These are phyloP conservation scores for Warburgia ugandensis DNA, from an alignment of 164 flowering plant genomes.

Conservation along the genomic window DNA sequence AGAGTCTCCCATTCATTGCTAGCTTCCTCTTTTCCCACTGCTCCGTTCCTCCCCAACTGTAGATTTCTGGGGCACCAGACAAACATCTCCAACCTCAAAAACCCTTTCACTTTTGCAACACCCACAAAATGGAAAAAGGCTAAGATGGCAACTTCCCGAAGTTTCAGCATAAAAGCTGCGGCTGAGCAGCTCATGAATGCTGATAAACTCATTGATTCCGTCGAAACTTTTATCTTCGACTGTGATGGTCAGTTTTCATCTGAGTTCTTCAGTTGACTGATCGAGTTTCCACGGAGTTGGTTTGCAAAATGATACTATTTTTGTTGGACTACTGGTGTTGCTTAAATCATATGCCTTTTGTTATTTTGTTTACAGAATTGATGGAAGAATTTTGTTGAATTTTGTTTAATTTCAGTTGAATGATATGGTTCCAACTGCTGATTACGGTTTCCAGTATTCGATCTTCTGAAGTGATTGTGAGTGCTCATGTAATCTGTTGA, in stretches of 20 bases:
- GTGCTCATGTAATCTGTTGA: neutral
- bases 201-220: constrained; percentile 85
- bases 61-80: constrained; percentile 7
- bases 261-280: no score
- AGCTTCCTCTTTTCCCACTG: constrained; percentile 1
- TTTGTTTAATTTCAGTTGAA: no score
- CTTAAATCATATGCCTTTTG: no score
- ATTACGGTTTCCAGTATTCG: no score
- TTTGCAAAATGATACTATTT: no score
- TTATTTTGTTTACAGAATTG: no score
- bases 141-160: constrained; percentile 27
- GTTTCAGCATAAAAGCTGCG: constrained; percentile 24
- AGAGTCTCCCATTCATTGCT: constrained; percentile 12
- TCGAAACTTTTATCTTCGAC: constrained; percentile 93
- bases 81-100: constrained; percentile 3
- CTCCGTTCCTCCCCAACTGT: constrained; percentile 6
- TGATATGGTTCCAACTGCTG: no score
- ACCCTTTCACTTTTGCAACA: constrained; percentile 1
- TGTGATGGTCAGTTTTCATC: constrained; percentile 63
- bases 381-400: no score
- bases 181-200: constrained; percentile 62
- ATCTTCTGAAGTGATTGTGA: no score
- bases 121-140: constrained; percentile 4
- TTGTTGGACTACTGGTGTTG: no score
- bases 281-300: no score